A percentile compares a stretch with the other conserved stretches of the same genome.
Conservation (phyloP, 2,329 filamentous ascomycete species). For the Penicillium palitans region DNA sequence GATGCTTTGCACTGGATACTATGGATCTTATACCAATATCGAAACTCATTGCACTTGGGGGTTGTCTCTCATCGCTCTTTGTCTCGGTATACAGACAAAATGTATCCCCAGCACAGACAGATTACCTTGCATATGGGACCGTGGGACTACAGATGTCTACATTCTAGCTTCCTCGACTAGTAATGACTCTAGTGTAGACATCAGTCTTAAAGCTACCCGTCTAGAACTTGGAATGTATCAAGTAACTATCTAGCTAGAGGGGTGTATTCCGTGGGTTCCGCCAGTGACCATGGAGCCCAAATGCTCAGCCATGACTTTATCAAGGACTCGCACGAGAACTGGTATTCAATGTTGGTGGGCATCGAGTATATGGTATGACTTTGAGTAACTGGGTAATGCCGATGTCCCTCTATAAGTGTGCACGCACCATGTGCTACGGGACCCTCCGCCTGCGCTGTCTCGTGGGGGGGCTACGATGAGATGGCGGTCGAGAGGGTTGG, state of each 20-base stretch:
- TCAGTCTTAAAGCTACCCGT: not conserved
- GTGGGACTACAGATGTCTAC: not conserved
- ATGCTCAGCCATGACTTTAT: too few relatives aligned
- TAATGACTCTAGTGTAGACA: not conserved
- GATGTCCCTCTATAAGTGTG: not conserved
- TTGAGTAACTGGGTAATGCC: too few relatives aligned
- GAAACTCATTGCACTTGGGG: not conserved
- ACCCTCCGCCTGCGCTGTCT: not conserved
- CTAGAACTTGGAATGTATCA: not conserved
- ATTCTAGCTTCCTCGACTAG: not conserved
- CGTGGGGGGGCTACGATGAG: not conserved
- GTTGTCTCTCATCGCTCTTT: not conserved
- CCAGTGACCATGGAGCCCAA: too few relatives aligned
- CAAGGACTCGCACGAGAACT: too few relatives aligned
- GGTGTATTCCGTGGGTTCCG: not conserved
- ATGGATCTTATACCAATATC: not conserved
- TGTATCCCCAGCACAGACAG: not conserved
- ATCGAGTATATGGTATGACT: too few relatives aligned
- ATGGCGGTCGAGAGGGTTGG: not conserved
- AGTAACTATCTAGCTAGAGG: too few relatives aligned
- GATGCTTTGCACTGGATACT: not conserved
- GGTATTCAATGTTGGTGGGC: too few relatives aligned
- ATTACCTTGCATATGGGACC: not conserved
- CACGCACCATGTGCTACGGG: not conserved
- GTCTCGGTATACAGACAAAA: not conserved